Conservation (phyloP, 2,329 filamentous ascomycete species). For the Incumbomyces lentus region DNA sequence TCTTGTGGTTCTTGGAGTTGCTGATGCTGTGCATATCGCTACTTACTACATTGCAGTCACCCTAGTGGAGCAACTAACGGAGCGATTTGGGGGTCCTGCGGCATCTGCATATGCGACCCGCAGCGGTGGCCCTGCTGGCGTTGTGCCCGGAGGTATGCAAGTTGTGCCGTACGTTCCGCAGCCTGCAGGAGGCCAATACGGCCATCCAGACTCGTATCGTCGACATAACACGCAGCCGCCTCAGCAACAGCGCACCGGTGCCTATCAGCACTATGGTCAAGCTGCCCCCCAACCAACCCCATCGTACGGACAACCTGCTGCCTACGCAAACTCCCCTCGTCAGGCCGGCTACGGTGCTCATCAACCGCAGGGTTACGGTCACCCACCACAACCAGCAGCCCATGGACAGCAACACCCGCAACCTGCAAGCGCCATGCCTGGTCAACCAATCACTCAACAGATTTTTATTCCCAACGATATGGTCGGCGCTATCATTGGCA, state of each 20-base stretch:
- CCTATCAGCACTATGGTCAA: conserved; percentile 21
- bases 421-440: conserved; percentile 57
- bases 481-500: conserved; percentile 98
- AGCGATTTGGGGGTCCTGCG: conserved; percentile 88
- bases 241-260: conserved; percentile 57
- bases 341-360: conserved; percentile 60
- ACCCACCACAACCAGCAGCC: conserved; percentile 45
- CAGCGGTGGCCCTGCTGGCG: conserved; percentile 83
- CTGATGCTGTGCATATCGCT: conserved; percentile 95
- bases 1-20: conserved; percentile 94
- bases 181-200: conserved; percentile 83
- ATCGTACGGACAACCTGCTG: conserved; percentile 36
- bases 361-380: conserved; percentile 64
- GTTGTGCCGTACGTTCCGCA: conserved; percentile 97
- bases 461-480: conserved; percentile 99
- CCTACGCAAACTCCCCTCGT: conserved; percentile 68
- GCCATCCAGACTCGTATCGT: conserved; percentile 74
- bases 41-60: conserved; percentile 98
- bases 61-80: conserved; percentile 92
- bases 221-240: conserved; percentile 61
- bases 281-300: conserved; percentile 47
- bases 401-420: conserved; percentile 63
- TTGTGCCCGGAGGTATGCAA: conserved; percentile 94
- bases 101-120: conserved; percentile 96
- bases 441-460: conserved; percentile 86